These are phyloP conservation scores for Flaveria sonorensis DNA, from an alignment of 129 eudicot species.

Conservation along the genomic window DNA sequence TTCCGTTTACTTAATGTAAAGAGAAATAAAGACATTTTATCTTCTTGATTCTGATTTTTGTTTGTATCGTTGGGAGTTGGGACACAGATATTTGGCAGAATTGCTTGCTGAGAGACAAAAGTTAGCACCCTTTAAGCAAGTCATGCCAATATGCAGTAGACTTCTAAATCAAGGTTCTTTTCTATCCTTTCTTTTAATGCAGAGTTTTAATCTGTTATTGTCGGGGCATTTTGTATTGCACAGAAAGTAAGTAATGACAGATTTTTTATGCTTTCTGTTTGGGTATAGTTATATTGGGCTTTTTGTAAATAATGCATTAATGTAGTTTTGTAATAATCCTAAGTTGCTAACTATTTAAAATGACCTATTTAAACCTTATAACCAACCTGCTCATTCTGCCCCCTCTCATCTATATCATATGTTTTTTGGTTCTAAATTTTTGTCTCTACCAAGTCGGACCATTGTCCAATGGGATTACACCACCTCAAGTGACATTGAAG, in stretches of 20 bases:
- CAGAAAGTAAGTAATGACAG: neutral
- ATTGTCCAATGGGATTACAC: neutral
- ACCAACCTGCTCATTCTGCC: neutral
- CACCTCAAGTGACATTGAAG: too few species aligned
- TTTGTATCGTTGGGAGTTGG: conserved; percentile 22
- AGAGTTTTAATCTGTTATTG: neutral
- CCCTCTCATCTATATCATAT: neutral
- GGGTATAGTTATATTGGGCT: neutral
- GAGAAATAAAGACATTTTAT: conserved; percentile 7
- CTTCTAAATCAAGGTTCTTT: conserved; percentile 72
- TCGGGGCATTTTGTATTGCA: conserved; percentile 1
- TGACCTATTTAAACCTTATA: neutral
- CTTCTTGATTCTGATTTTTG: conserved; percentile 13
- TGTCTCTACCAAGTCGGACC: neutral
- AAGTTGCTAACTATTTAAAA: neutral
- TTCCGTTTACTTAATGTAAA: neutral
- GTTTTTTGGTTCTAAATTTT: neutral
- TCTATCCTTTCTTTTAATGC: conserved; percentile 9
- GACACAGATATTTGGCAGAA: conserved; percentile 64
- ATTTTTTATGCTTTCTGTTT: neutral
- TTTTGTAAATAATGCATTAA: too few species aligned
- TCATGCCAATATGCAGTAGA: conserved; percentile 73
- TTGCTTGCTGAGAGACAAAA: conserved; percentile 72
- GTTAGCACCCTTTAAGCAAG: conserved; percentile 72
- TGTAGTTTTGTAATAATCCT: too few species aligned